Conservation (phyloP, 306 rosid genomes). For the Prosopis cineraria region DNA sequence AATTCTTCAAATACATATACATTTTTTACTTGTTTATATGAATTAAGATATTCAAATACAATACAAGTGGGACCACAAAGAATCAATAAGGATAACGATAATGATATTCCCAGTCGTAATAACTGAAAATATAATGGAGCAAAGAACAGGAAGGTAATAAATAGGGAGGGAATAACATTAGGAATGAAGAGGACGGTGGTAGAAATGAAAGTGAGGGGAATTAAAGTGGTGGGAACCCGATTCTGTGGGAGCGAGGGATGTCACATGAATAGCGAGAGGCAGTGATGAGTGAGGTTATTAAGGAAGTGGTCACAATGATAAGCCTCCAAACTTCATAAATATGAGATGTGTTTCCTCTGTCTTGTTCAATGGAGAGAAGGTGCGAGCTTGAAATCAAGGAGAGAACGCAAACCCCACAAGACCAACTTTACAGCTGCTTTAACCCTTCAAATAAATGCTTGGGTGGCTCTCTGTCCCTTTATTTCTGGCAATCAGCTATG, state of each 20-base stretch:
- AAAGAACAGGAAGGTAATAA: background rate
- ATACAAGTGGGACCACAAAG: background rate
- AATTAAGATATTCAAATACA: too few relatives aligned
- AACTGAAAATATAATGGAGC: background rate
- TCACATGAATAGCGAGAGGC: slow-evolving; percentile 44
- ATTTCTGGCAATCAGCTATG: background rate
- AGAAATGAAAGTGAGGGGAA: slow-evolving; percentile 8
- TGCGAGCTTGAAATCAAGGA: background rate
- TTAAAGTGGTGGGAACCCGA: slow-evolving; percentile 44
- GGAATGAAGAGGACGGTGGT: background rate
- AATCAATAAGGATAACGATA: background rate
- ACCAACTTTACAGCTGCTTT: slow-evolving; percentile 5
- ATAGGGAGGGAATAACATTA: background rate
- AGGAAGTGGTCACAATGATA: slow-evolving; percentile 38
- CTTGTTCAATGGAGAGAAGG: slow-evolving; percentile 3
- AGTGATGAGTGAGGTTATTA: slow-evolving; percentile 25
- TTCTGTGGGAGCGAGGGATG: background rate
- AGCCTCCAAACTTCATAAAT: slow-evolving; percentile 37
- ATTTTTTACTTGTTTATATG: too few relatives aligned
- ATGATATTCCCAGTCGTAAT: background rate
- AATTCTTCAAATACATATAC: too few relatives aligned
- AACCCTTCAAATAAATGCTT: background rate
- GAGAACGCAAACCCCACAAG: background rate
- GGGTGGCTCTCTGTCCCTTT: slow-evolving; percentile 8
- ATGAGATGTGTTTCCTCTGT: slow-evolving; percentile 28